These are phyloP conservation scores for Parachlorella kessleri DNA, from an alignment of 139 green algal species.

Conservation along the genomic window DNA sequence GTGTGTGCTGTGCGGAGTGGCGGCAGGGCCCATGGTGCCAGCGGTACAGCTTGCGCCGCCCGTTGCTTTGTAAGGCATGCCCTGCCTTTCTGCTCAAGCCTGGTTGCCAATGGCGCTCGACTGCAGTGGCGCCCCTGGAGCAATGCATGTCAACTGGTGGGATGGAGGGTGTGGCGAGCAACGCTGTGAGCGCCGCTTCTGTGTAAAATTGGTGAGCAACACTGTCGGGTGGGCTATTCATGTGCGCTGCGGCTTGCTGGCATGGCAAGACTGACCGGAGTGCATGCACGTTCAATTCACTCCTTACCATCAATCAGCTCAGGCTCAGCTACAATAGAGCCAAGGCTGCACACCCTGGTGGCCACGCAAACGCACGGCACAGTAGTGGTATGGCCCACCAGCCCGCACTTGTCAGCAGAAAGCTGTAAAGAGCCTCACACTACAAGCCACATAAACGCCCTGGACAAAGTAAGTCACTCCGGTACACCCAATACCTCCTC, in stretches of 20 bases:
- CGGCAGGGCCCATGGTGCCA: too few relatives aligned
- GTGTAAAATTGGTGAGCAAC: background rate
- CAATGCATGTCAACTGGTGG: background rate
- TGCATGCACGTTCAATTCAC: too few relatives aligned
- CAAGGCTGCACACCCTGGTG: background rate
- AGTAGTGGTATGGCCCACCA: background rate
- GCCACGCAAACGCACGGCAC: background rate
- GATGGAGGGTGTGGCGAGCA: background rate
- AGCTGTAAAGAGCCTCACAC: too few relatives aligned
- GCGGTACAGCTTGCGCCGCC: background rate
- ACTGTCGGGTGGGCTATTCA: background rate
- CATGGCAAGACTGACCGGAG: background rate
- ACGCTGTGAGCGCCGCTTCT: too few relatives aligned
- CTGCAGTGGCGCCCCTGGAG: background rate
- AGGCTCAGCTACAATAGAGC: too few relatives aligned
- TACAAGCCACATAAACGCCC: too few relatives aligned
- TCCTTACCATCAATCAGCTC: too few relatives aligned
- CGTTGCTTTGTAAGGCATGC: background rate
- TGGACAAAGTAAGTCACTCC: too few relatives aligned
- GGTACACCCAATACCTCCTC: too few relatives aligned
- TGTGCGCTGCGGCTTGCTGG: background rate
- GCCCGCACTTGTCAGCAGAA: background rate
- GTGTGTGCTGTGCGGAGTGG: background rate
- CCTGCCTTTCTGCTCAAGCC: background rate
- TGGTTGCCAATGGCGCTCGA: too few relatives aligned